phyloP scores from a whole-genome alignment of 345 rosid genomes.

The Anastatica hierochuntica region DNA sequence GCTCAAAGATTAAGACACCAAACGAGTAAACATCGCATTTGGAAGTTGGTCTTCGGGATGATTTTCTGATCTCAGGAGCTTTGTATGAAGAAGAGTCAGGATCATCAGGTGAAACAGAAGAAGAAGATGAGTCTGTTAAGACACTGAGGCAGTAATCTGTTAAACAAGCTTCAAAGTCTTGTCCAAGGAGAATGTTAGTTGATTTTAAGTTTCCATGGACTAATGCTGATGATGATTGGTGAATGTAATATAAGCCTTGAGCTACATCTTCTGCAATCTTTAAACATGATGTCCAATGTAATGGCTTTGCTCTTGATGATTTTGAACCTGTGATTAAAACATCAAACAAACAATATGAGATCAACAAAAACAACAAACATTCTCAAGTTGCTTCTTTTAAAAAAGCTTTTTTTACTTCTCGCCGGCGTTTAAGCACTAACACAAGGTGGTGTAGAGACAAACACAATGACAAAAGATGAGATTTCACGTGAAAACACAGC shows the following conservation, averaged over 20 bases:
- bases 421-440: conserved; percentile 12
- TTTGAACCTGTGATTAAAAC: conserved; percentile 72
- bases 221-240: conserved; percentile 68
- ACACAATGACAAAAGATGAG: conserved; percentile 21
- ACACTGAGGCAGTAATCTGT: conserved; percentile 72
- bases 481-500: conserved; percentile 26
- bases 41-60: conserved; percentile 42
- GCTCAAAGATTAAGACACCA: conserved; percentile 73
- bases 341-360: not conserved
- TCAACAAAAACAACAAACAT: conserved; percentile 6
- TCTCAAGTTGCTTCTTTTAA: conserved; percentile 4
- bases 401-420: not conserved
- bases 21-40: conserved; percentile 81
- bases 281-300: conserved; percentile 94
- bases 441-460: conserved; percentile 17
- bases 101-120: conserved; percentile 43
- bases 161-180: conserved; percentile 86
- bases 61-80: conserved; percentile 78
- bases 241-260: conserved; percentile 79
- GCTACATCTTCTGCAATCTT: conserved; percentile 98
- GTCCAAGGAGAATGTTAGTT: conserved; percentile 75
- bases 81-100: conserved; percentile 53
- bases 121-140: conserved; percentile 54
- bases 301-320: conserved; percentile 76
- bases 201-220: conserved; percentile 87